phyloP scores from a whole-genome alignment of 2,329 filamentous ascomycete genomes.

The Cercospora zeina region DNA sequence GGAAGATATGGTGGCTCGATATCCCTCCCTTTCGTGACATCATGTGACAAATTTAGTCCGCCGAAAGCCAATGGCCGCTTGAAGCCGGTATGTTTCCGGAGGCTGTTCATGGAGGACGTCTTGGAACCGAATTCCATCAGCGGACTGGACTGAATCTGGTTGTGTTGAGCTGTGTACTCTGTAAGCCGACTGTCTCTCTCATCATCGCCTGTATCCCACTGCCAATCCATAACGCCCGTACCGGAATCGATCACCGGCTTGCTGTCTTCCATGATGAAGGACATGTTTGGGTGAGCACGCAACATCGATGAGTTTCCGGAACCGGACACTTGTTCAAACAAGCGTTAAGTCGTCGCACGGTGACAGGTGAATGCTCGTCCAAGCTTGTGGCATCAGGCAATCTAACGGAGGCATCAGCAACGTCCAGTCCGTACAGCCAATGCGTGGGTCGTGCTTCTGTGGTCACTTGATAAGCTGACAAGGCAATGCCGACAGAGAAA shows the following conservation, averaged over 20 bases:
- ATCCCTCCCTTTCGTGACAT: background rate
- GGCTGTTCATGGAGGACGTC: background rate
- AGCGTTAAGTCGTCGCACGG: background rate
- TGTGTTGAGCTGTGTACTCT: background rate
- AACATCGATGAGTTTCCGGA: background rate
- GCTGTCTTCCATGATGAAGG: background rate
- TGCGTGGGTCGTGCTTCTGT: background rate
- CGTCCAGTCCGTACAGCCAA: background rate
- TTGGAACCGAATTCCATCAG: background rate
- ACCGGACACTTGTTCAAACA: background rate
- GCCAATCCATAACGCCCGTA: background rate
- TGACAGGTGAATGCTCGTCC: background rate
- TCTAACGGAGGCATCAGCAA: background rate
- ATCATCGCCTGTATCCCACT: constrained; percentile 2
- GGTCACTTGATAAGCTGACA: background rate
- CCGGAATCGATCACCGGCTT: background rate
- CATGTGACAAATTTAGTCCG: background rate
- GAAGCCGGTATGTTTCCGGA: background rate
- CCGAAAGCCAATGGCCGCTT: background rate
- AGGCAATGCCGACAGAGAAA: background rate
- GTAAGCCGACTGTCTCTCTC: background rate
- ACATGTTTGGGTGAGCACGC: background rate
- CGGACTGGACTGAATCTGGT: background rate
- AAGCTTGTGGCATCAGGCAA: background rate
- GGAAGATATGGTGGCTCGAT: background rate